Evolutionary conservation across 1,284 basidiomycete species (phyloP).

Genomic region (Ustilago bromivora): DNA sequence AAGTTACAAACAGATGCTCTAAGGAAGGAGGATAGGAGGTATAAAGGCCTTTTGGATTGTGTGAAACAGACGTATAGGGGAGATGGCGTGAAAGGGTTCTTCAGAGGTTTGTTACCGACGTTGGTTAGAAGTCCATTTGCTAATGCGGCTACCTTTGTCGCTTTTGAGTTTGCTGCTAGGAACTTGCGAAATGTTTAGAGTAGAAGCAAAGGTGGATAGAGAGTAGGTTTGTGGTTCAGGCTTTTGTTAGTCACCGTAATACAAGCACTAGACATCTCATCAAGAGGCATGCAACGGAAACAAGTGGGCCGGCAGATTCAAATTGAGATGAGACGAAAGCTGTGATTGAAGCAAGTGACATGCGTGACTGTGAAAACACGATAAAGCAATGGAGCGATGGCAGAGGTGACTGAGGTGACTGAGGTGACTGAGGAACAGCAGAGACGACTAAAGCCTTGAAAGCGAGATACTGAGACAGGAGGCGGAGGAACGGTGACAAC

Average conservation of each 20-base stretch:
- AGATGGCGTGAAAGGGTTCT: slow-evolving; percentile 87
- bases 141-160: slow-evolving; percentile 68
- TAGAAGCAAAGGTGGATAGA: background rate
- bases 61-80: slow-evolving; percentile 82
- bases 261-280: background rate
- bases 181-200: slow-evolving; percentile 35
- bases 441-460: background rate
- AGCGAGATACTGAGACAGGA: no score
- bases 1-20: slow-evolving; percentile 90
- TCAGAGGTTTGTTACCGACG: slow-evolving; percentile 88
- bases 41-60: slow-evolving; percentile 84
- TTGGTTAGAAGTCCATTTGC: slow-evolving; percentile 76
- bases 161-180: slow-evolving; percentile 59
- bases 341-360: background rate
- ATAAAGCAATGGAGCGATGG: background rate
- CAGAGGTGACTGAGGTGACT: background rate
- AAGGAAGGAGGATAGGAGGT: slow-evolving; percentile 73
- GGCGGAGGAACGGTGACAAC: no score
- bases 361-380: background rate
- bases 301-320: background rate
- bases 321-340: no score
- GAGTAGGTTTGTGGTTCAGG: background rate
- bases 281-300: background rate
- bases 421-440: background rate
- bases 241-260: background rate